Percentiles rank a stretch among this genome's conserved stretches.
Evolutionary conservation across 2,329 filamentous ascomycete genomes (phyloP).

Genomic region (Aspergillus sp.): DNA sequence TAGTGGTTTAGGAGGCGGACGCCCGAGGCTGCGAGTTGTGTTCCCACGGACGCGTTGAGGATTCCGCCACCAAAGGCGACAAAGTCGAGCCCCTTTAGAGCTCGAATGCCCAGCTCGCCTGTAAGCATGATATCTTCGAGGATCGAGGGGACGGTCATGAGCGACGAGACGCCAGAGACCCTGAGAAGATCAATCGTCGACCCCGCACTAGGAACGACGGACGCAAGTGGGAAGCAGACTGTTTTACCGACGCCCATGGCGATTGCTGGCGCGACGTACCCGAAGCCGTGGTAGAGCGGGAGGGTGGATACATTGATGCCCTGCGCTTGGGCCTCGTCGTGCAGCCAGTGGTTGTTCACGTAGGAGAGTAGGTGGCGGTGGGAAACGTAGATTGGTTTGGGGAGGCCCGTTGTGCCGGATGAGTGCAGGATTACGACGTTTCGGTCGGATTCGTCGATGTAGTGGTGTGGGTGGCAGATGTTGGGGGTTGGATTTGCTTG

Average conservation of each 20-base stretch:
- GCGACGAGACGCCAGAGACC: not conserved
- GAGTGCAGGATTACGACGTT: conserved; percentile 13
- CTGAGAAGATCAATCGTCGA: not conserved
- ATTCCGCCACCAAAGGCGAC: not conserved
- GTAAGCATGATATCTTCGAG: not conserved
- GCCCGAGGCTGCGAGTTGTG: not conserved
- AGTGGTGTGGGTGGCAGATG: conserved; percentile 2
- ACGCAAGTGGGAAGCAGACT: conserved; percentile 1
- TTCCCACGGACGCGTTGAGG: not conserved
- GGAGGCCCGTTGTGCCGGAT: conserved; percentile 12
- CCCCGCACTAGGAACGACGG: not conserved
- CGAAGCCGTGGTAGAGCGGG: conserved; percentile 10
- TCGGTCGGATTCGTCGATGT: not conserved
- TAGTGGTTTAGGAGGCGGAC: conserved; percentile 9
- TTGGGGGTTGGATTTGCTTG: not conserved
- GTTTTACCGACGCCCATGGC: conserved; percentile 10
- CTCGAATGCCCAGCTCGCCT: not conserved
- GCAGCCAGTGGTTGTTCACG: not conserved
- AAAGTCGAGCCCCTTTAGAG: not conserved
- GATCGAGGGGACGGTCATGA: conserved; percentile 10
- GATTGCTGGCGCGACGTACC: not conserved
- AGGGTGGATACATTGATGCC: conserved; percentile 3
- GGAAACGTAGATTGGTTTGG: conserved; percentile 11
- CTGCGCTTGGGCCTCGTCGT: not conserved
- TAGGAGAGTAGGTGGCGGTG: conserved; percentile 11